Conservation (phyloP, 148 eudicot genomes). For the Rhododendron williamsianum region DNA sequence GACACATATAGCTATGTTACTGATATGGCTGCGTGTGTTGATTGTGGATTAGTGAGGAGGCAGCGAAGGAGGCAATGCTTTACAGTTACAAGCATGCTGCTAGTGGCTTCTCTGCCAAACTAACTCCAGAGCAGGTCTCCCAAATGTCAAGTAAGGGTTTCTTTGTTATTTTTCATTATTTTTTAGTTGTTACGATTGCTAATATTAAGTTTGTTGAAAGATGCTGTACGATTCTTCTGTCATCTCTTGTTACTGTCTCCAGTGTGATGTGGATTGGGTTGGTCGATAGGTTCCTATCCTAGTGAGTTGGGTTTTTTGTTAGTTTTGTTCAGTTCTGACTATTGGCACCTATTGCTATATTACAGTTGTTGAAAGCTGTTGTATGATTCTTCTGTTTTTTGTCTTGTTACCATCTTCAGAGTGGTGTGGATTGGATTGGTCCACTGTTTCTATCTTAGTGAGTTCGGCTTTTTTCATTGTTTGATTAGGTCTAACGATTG, state of each 20-base stretch:
- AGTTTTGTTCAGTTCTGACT: not conserved
- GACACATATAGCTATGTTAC: not conserved
- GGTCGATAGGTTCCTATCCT: not conserved
- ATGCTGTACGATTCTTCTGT: not conserved
- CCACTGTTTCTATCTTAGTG: too few species aligned
- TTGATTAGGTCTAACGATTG: not conserved
- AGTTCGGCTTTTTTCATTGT: not conserved
- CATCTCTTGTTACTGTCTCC: not conserved
- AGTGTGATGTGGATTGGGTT: not conserved
- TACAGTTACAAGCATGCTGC: constrained; percentile 51
- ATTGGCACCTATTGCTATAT: too few species aligned
- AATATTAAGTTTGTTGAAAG: not conserved
- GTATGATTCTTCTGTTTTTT: too few species aligned
- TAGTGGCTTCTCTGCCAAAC: constrained; percentile 53
- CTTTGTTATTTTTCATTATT: not conserved
- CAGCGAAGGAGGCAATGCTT: constrained; percentile 40
- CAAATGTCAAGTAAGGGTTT: constrained; percentile 37
- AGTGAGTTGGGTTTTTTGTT: not conserved
- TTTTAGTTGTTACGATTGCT: not conserved
- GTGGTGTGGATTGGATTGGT: too few species aligned
- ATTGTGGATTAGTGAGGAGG: constrained; percentile 34
- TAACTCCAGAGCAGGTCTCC: constrained; percentile 42
- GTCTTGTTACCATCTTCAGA: too few species aligned
- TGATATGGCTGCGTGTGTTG: not conserved
- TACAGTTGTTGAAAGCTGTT: too few species aligned